phyloP scores from a whole-genome alignment of 805 yeast genomes.

The Schwanniomyces sp. region DNA sequence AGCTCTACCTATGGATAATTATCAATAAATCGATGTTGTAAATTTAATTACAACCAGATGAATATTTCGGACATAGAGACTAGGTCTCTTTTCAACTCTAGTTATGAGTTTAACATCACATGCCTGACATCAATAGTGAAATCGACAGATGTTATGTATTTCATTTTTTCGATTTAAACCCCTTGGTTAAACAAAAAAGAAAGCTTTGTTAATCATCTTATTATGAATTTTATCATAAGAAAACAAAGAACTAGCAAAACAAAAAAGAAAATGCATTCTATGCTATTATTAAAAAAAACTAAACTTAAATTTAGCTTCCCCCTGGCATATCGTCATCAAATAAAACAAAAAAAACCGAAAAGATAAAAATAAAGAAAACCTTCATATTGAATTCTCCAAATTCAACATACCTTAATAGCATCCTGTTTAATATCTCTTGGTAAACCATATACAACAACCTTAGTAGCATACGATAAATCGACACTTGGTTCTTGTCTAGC shows the following conservation, averaged over 20 bases:
- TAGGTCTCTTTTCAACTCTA: not conserved
- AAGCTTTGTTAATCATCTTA: not conserved
- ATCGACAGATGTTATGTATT: not conserved
- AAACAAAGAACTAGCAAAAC: conserved; percentile 2
- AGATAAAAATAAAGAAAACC: not conserved
- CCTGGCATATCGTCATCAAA: not conserved
- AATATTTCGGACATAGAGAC: not conserved
- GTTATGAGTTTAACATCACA: not conserved
- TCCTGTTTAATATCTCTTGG: conserved; percentile 85
- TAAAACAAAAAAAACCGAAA: conserved; percentile 2
- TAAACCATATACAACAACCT: conserved; percentile 81
- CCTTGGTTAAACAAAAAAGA: conserved; percentile 3
- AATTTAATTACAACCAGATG: conserved; percentile 1
- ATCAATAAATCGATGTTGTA: not conserved
- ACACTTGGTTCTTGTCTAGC: conserved; percentile 16
- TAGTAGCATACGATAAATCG: conserved; percentile 63
- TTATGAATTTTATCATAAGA: not conserved
- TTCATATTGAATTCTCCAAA: not conserved
- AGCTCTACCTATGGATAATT: not conserved
- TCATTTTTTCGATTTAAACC: not conserved
- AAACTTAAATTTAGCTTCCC: not conserved
- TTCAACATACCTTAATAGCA: conserved; percentile 77
- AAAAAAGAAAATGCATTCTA: not conserved
- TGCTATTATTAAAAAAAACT: conserved; percentile 1
- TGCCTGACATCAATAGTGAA: not conserved